Evolutionary conservation across 805 yeast genomes (phyloP).

Genomic region (Teunomyces barrocoloradensis): DNA sequence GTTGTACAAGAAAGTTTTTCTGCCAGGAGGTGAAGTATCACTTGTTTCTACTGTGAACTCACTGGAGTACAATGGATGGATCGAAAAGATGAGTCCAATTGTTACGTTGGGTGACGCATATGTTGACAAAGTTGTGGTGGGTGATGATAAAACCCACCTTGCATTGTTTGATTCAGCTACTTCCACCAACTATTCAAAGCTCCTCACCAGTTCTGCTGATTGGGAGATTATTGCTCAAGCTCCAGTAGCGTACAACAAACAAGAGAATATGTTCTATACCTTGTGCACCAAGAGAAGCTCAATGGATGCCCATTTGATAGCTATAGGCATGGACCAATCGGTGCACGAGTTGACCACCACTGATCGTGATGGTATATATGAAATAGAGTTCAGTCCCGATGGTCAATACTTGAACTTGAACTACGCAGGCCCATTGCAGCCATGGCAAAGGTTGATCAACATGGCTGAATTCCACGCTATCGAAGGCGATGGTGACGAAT

Average conservation of each 20-base stretch:
- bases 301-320: slow-evolving; percentile 15
- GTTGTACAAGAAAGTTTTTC: slow-evolving; percentile 13
- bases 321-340: slow-evolving; percentile 1
- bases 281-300: slow-evolving; percentile 14
- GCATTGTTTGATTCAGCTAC: slow-evolving; percentile 18
- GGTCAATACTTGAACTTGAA: slow-evolving; percentile 20
- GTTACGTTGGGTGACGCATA: slow-evolving; percentile 12
- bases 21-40: slow-evolving; percentile 2
- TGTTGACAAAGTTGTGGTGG: slow-evolving; percentile 21
- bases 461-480: slow-evolving; percentile 14
- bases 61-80: slow-evolving; percentile 20
- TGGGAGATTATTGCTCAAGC: slow-evolving; percentile 17
- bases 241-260: slow-evolving; percentile 14
- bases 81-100: slow-evolving; percentile 18
- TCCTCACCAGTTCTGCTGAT: slow-evolving; percentile 7
- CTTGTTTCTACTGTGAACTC: slow-evolving; percentile 8
- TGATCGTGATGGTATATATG: slow-evolving; percentile 13
- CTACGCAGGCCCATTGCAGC: slow-evolving; percentile 22
- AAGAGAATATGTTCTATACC: slow-evolving; percentile 15
- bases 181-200: slow-evolving; percentile 10
- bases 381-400: slow-evolving; percentile 17
- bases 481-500: slow-evolving; percentile 9
- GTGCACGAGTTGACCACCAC: slow-evolving; percentile 9
- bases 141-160: slow-evolving; percentile 13
- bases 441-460: slow-evolving; percentile 23